phyloP scores from a whole-genome alignment of 2,329 filamentous ascomycete genomes.

The Dothideomycetidae sp. region DNA sequence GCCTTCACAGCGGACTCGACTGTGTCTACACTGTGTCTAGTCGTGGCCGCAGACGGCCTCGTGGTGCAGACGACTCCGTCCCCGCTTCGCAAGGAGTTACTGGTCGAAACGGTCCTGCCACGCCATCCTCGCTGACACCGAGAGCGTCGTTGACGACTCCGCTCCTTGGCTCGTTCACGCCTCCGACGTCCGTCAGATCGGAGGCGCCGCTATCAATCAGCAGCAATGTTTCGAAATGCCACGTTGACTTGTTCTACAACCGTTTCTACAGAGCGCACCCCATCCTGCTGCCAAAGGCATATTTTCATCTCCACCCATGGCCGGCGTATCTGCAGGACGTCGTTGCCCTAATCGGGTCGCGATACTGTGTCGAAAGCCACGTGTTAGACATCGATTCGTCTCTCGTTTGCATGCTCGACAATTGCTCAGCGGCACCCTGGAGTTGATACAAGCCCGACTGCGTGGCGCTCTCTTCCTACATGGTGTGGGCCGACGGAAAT shows the following conservation, averaged over 20 bases:
- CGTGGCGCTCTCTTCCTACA: constrained; percentile 66
- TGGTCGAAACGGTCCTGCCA: no score
- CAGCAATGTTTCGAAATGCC: constrained; percentile 21
- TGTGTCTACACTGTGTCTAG: constrained; percentile 63
- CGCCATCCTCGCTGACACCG: no score
- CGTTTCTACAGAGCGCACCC: constrained; percentile 44
- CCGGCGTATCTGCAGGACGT: constrained; percentile 37
- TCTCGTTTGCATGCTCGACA: constrained; percentile 15
- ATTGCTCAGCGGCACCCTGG: constrained; percentile 22
- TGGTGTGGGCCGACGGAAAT: constrained; percentile 55
- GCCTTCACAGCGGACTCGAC: constrained; percentile 41
- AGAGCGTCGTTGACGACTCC: no score
- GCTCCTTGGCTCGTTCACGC: constrained; percentile 33
- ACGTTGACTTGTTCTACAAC: constrained; percentile 41
- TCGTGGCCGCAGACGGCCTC: constrained; percentile 45
- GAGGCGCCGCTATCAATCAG: constrained; percentile 19
- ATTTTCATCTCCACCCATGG: constrained; percentile 28
- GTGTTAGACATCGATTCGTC: constrained; percentile 35
- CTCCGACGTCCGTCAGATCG: constrained; percentile 32
- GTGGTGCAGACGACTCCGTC: constrained; percentile 8
- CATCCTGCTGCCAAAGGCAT: constrained; percentile 37
- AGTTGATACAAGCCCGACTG: constrained; percentile 62
- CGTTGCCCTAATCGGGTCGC: constrained; percentile 43
- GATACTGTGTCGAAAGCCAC: constrained; percentile 37
- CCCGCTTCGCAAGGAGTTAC: constrained; percentile 26